These are phyloP conservation scores for Fusarium sp. DNA, from an alignment of 2,329 filamentous ascomycete species.

Conservation along the genomic window DNA sequence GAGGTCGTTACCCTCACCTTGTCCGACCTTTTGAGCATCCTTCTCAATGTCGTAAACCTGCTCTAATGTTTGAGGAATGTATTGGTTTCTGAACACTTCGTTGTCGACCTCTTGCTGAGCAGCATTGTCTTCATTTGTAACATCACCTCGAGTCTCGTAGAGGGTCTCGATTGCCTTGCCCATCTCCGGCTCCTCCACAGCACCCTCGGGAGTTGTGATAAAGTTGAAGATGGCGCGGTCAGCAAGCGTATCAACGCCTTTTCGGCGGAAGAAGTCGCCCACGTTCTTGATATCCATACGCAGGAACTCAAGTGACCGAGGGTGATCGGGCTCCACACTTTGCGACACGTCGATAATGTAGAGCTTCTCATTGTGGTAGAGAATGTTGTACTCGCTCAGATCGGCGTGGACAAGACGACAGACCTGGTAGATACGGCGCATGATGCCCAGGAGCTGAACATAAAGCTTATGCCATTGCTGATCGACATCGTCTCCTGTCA, in stretches of 20 bases:
- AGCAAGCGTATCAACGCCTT: conserved; percentile 83
- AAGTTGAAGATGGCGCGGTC: conserved; percentile 89
- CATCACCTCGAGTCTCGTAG: conserved; percentile 67
- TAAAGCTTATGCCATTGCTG: conserved; percentile 84
- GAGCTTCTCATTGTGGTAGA: conserved; percentile 85
- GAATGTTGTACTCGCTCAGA: conserved; percentile 96
- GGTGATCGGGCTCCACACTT: conserved; percentile 96
- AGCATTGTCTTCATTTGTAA: conserved; percentile 63
- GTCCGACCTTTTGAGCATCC: conserved; percentile 81
- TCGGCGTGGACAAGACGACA: conserved; percentile 95
- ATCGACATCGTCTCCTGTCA: conserved; percentile 75
- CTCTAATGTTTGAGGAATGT: conserved; percentile 94
- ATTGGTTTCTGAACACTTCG: conserved; percentile 94
- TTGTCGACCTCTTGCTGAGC: conserved; percentile 81
- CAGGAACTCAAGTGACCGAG: conserved; percentile 89
- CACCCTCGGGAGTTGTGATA: conserved; percentile 73
- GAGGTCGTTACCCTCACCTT: conserved; percentile 80
- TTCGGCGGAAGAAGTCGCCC: conserved; percentile 88
- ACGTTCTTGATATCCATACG: conserved; percentile 99
- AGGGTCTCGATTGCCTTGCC: conserved; percentile 73
- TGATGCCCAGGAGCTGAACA: conserved; percentile 84
- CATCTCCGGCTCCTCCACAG: conserved; percentile 72
- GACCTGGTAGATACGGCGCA: conserved; percentile 92
- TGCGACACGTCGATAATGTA: conserved; percentile 99
- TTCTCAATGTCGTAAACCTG: conserved; percentile 97